These are phyloP conservation scores for Pichia sp. DNA, from an alignment of 1,139 yeast species.

Conservation along the genomic window DNA sequence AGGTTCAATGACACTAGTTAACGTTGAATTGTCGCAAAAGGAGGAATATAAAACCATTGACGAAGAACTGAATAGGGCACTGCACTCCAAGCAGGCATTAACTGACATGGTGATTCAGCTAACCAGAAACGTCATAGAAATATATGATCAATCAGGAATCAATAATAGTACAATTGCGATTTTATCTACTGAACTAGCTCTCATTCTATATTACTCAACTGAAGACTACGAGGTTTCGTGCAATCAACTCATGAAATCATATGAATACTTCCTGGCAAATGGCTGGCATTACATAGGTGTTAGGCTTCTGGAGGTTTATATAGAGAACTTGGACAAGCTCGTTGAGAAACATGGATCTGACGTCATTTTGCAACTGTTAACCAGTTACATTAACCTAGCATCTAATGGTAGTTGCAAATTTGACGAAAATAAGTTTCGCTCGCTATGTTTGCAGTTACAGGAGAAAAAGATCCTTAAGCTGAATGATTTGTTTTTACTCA, in stretches of 20 bases:
- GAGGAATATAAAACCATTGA: slow-evolving; percentile 8
- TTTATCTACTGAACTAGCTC: slow-evolving; percentile 75
- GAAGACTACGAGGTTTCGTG: slow-evolving; percentile 51
- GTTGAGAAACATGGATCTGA: slow-evolving; percentile 7
- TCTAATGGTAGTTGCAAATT: slow-evolving; percentile 5
- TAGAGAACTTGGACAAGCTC: slow-evolving; percentile 57
- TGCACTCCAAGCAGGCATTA: slow-evolving; percentile 24
- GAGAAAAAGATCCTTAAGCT: slow-evolving; percentile 24
- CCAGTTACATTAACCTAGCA: slow-evolving; percentile 23
- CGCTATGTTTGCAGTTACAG: slow-evolving; percentile 22
- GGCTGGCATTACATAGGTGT: slow-evolving; percentile 77
- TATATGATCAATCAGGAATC: slow-evolving; percentile 20
- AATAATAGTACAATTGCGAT: slow-evolving; percentile 63
- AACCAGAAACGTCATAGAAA: slow-evolving; percentile 27
- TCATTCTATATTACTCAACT: slow-evolving; percentile 48
- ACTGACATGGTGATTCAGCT: slow-evolving; percentile 23
- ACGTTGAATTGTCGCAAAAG: slow-evolving; percentile 22
- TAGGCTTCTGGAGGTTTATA: slow-evolving; percentile 53
- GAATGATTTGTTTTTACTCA: slow-evolving; percentile 29
- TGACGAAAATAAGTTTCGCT: slow-evolving; percentile 17
- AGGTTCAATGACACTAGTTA: slow-evolving; percentile 37
- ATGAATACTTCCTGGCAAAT: slow-evolving; percentile 54
- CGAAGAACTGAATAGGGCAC: slow-evolving; percentile 6
- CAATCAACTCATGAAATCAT: slow-evolving; percentile 54
- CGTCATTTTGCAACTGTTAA: slow-evolving; percentile 13